Base-by-base conservation (phyloP, 192 early-diverging fungal species). In the Helicostylum pulchrum region DNA sequence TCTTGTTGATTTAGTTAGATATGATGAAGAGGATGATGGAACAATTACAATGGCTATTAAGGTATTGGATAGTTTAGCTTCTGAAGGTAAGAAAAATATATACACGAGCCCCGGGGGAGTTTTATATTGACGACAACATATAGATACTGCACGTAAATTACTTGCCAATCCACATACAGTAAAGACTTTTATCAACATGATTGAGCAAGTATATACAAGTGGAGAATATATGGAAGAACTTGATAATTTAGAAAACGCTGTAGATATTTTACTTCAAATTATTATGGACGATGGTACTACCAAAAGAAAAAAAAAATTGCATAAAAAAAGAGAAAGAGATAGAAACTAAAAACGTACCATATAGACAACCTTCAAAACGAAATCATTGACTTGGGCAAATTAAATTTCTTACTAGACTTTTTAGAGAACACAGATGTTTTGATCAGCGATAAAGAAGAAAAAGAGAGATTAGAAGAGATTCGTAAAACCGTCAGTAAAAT, bases 391-490 rank as follows among this genome's bases (percentile, higher is more conserved):
- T 51, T 68, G 7, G 72, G 72, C 31, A 61, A 66, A 32, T 64
- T 81, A 47, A 21, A 50, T 9, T 21, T 53, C 19, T 50, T 85
- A 23, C 51, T 85, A 14, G 70, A 79, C 48, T 75, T 81, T 44
- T 53, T 83, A 11, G 77, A 82, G 21, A 64, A 68, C 4, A 69
- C 75, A 30, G 66, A 78, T n/a, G 67, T 71, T 26, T 73, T 68
- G 42, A 39, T 39, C 36, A 39, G 9, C 9, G 73, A 71, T 36
- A 64, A 79, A 62, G 77, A 79, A 36, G 77, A 81, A n/a, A 61
- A 76, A 20, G 77, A 85, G 23, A 77, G 73, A 19, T 72, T 81
- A 73, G 72, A 64, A 11, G 76, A 74, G 19, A 74, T 71, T 26
- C 74, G 74, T 31, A 70, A 74, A 30, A 69, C 71, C 0, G 31